phyloP scores from a whole-genome alignment of 306 rosid species.

The Medicago arabica region DNA sequence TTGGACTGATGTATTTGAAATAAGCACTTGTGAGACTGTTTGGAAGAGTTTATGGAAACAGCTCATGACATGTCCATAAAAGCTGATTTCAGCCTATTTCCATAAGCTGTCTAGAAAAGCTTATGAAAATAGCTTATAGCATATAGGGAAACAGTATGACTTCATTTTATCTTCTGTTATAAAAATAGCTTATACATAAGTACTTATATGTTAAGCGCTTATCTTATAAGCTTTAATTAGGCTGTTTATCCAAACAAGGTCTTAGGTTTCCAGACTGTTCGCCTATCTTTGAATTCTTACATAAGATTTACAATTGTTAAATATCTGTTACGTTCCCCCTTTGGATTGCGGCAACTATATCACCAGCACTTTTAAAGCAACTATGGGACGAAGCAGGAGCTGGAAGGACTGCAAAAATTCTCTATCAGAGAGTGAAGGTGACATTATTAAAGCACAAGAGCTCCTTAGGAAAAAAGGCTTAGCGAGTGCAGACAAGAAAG shows the following conservation, averaged over 20 bases:
- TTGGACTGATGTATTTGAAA: no score
- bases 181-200: not conserved
- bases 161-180: not conserved
- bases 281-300: not conserved
- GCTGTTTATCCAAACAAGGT: no score
- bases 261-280: no score
- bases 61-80: no score
- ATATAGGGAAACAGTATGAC: no score
- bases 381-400: slow-evolving; percentile 97
- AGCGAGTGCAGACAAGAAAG: slow-evolving; percentile 94
- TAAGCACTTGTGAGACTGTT: no score
- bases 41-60: no score
- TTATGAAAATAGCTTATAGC: no score
- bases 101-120: no score
- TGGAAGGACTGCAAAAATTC: slow-evolving; percentile 98
- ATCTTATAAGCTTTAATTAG: not conserved
- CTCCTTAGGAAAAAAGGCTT: slow-evolving; percentile 90
- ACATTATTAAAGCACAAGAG: slow-evolving; percentile 80
- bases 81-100: no score
- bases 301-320: not conserved
- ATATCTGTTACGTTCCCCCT: slow-evolving; percentile 26
- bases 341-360: slow-evolving; percentile 68
- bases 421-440: slow-evolving; percentile 79
- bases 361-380: slow-evolving; percentile 88
- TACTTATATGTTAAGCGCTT: not conserved